Base-by-base conservation (phyloP, 2,329 filamentous ascomycete genomes). In the Corynespora cassiicola region DNA sequence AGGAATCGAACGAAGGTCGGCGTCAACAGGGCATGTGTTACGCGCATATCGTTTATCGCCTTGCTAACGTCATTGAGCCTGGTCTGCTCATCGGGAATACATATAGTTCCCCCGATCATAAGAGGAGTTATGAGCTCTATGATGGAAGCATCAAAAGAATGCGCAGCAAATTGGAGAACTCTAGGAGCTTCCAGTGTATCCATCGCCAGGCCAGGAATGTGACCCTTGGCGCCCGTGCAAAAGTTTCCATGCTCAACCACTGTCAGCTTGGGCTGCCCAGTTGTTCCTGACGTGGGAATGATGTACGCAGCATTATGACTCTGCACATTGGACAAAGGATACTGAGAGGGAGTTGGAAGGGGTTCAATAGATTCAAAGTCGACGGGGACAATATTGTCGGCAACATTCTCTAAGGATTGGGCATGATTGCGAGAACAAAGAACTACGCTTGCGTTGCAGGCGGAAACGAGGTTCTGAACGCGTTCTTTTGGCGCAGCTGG, bases 11-110 rank as follows among this genome's bases (percentile, higher is more conserved):
- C 56, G 37, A 60, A 52, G 7, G 56, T 54, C 2, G 54, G 53
- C 3, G 58, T 59, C 19, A 61, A 33, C n/a, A 37, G 19, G 1
- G 50, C 43, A 38, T 42, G 51, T 3, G 47, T 52, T 4, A 55
- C 43, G 4, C 38, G 26, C 50, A 53, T 54, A 7, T 53, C 47
- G 20, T 54, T 54, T 16, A 60, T 54, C 4, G 31, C 51, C 16
- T 68, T 69, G 2, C 64, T 56, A 11, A 75, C 58, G 42, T 75
- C 68, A 33, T 72, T 72, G 18, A 73, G 45, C 5, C 72, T 63
- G 14, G 74, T 69, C 6, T 73, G 58, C 31, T 76, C 72, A 25
- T 67, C 45, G 8, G 54, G 57, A 22, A 61, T 55, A 30, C 56
- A 61, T 2, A 50, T 30, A 15, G 50, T 53, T 11, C 50, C 56